Percentiles rank a stretch among this genome's conserved stretches.
phyloP scores from a whole-genome alignment of 2,329 filamentous ascomycete genomes.

The Trichoderma breve region DNA sequence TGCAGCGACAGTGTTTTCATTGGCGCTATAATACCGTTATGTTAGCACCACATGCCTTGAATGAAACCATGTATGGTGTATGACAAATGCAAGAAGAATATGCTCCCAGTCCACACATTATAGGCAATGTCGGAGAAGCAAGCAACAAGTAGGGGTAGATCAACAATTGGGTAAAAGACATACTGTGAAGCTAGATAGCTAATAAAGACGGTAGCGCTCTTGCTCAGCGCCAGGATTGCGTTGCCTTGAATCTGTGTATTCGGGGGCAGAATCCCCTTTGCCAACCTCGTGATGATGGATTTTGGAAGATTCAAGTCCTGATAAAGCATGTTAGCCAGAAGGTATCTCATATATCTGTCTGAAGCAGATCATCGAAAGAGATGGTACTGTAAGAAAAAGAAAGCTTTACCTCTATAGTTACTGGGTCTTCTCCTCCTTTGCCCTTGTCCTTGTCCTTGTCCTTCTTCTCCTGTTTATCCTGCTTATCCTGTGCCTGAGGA shows the following conservation, averaged over 20 bases:
- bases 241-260: conserved; percentile 84
- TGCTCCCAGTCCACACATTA: neutral
- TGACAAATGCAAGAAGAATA: neutral
- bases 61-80: neutral
- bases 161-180: conserved; percentile 38
- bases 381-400: neutral
- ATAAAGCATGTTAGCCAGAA: neutral
- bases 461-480: conserved; percentile 36
- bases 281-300: conserved; percentile 75
- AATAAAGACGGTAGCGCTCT: conserved; percentile 80
- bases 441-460: conserved; percentile 36
- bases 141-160: no score
- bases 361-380: neutral
- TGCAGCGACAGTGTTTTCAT: conserved; percentile 64
- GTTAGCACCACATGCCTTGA: neutral
- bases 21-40: conserved; percentile 53
- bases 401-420: conserved; percentile 52
- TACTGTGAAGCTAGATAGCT: conserved; percentile 76
- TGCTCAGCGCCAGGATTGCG: conserved; percentile 74
- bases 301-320: conserved; percentile 76
- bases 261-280: conserved; percentile 74
- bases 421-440: conserved; percentile 37
- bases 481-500: conserved; percentile 32
- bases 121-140: no score
- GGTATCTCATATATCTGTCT: neutral